A percentile compares a stretch with the other conserved stretches of the same genome.
These are phyloP conservation scores for Nannochloropsis granulata DNA, from an alignment of 108 stramenopile genomes.

Conservation along the genomic window DNA sequence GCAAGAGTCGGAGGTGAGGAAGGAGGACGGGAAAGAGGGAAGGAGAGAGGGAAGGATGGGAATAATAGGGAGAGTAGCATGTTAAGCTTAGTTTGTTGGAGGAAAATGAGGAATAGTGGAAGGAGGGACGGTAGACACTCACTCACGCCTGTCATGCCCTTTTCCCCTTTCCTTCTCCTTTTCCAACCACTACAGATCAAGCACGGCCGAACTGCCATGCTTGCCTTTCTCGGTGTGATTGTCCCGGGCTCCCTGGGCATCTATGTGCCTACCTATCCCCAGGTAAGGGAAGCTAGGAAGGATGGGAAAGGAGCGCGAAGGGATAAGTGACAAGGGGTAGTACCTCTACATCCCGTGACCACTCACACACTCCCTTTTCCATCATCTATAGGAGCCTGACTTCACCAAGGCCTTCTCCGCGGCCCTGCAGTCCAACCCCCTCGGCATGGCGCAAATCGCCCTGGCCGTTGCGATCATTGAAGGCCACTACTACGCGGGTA, in stretches of 20 bases:
- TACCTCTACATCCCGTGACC: background rate
- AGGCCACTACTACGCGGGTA: constrained; percentile 8
- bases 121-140: background rate
- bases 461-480: background rate
- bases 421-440: background rate
- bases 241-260: background rate
- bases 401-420: background rate
- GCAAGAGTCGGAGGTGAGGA: constrained; percentile 13
- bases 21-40: no score
- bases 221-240: constrained; percentile 31
- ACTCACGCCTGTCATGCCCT: background rate
- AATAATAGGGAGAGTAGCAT: background rate
- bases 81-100: background rate
- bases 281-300: background rate
- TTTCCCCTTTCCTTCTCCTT: background rate
- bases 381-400: background rate
- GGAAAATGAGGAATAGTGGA: background rate
- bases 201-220: constrained; percentile 39
- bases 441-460: background rate
- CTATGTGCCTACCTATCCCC: background rate
- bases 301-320: background rate
- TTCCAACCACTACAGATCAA: constrained; percentile 19
- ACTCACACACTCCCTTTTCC: background rate
- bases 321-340: background rate
- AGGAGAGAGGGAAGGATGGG: background rate